A percentile compares a stretch with the other conserved stretches of the same genome.
Conservation (phyloP, 257 asterid genomes). For the Solanum virginianum region DNA sequence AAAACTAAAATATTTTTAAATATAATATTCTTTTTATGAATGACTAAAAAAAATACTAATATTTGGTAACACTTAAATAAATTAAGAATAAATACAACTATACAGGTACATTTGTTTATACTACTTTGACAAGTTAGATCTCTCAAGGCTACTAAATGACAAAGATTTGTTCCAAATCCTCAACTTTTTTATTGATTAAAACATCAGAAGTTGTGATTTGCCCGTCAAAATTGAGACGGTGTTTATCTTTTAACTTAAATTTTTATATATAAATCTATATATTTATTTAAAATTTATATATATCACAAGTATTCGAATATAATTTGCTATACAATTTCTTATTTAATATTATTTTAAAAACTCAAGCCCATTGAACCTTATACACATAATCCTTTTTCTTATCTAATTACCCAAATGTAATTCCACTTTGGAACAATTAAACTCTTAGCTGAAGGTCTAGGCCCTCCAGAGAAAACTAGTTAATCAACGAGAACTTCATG, state of each 20-base stretch:
- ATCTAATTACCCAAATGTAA: background rate
- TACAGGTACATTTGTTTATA: background rate
- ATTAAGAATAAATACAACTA: background rate
- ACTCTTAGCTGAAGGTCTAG: too few relatives aligned
- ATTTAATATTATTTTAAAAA: too few relatives aligned
- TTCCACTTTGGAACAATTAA: background rate
- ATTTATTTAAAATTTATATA: background rate
- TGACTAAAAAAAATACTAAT: background rate
- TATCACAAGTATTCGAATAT: background rate
- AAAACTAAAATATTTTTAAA: background rate
- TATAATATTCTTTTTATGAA: background rate
- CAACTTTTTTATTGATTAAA: background rate
- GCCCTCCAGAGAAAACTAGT: too few relatives aligned
- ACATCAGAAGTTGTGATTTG: background rate
- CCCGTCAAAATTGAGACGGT: background rate
- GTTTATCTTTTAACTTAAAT: background rate
- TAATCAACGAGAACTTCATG: too few relatives aligned
- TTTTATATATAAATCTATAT: background rate
- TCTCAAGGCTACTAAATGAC: background rate
- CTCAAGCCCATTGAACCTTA: too few relatives aligned
- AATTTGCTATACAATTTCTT: too few relatives aligned
- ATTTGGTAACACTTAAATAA: background rate
- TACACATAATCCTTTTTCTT: background rate
- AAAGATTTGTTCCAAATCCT: background rate
- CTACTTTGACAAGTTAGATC: background rate